Evolutionary conservation across 768 basidiomycete genomes (phyloP), one percentile per base, ranked within the genome.

Genomic region (Vishniacozyma victoriae): DNA sequence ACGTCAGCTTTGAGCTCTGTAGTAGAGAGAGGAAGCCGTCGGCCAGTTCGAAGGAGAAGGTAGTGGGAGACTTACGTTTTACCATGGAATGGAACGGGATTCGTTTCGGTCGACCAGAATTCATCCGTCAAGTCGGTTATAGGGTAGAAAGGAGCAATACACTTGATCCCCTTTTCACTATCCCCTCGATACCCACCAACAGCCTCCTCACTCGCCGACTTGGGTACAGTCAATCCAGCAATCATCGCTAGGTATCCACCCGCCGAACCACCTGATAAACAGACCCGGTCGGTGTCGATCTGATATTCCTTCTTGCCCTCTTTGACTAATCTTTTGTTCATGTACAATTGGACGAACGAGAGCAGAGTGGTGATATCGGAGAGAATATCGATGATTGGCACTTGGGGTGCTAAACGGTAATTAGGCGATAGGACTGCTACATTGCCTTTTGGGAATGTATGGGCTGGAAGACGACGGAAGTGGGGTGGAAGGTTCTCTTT

Each of bases 361-460:
- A 68, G 18, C 3, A 64, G 43, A 13, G 60, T 41, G 1, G 52
- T 59, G 13, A 70, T 43, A 50, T 73, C 72, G 3, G 58, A 57
- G 3, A 73, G 44, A 36, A 73, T 72, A 18, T 58, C 61, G 5
- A 71, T 55, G 23, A 73, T 55, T 9, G 70, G 64, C 0, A 60
- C 60, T 52, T 73, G 72, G 1, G 72, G 72, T 4, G 72, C 68
- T 25, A 73, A 51, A 14, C 72, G 55, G 48, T 73, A 72, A 55
- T 73, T 72, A 29, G 70, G 62, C 5, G 70, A 68, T 25, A 73
- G 58, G 25, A 71, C 55, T 6, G 57, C 59, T 2, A 64, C 41
- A 15, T 15, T 11, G 3, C 41, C 1, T 3, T 33, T 35, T 15
- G 36, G 3, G 41, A 53, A 59, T 11, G 46, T 18, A 31, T 52